Base-by-base conservation (phyloP, 2,329 filamentous ascomycete genomes). In the Atkinsonella texensis region DNA sequence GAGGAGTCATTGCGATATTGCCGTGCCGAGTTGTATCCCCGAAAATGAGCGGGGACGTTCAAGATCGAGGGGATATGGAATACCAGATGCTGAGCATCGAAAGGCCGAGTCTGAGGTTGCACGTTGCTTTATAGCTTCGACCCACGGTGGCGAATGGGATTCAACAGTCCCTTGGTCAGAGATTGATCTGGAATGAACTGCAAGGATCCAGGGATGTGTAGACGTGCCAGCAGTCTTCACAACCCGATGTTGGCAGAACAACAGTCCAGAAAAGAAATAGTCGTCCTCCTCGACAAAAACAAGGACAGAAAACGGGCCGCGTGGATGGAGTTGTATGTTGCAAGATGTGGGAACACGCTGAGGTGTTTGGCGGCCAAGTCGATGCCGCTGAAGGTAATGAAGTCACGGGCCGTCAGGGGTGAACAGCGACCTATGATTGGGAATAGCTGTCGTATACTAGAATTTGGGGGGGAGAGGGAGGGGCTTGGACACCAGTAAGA, bases 1-100 rank as follows among this genome's bases (percentile, higher is more conserved):
- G 63, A 58, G 77, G 72, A 64, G 65, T 72, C 72, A 78, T 77
- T 56, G 50, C 64, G 60, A 54, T 46, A 20, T 23, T 32, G 33
- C 23, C 28, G 9, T 46, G 13, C 28, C 13, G 15, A 38, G 28
- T 40, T 23, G 9, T 46, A 15, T 46, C 33, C 13, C 41, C 32
- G 12, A 38, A 42, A 23, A 45, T 49, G 43, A 51, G 39, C 47
- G 46, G 48, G 40, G 49, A 23, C 41, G 49, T 53, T 51, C 44
- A 46, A 51, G 51, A 48, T 49, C 3, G 12, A 28, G 40, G 31
- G 8, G 13, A 7, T 17, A n/a, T 7, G 17, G 18, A 13, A 11
- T 8, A 11, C 15, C 1, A 40, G 23, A 41, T 28, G 15, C 13
- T 20, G 35, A 13, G 41, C 42, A 46, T 52, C 46, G 51, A 45